Evolutionary conservation across 106 monocot genomes (phyloP), one percentile per base, ranked within the genome.

Genomic region (Hemerocallis citrina): DNA sequence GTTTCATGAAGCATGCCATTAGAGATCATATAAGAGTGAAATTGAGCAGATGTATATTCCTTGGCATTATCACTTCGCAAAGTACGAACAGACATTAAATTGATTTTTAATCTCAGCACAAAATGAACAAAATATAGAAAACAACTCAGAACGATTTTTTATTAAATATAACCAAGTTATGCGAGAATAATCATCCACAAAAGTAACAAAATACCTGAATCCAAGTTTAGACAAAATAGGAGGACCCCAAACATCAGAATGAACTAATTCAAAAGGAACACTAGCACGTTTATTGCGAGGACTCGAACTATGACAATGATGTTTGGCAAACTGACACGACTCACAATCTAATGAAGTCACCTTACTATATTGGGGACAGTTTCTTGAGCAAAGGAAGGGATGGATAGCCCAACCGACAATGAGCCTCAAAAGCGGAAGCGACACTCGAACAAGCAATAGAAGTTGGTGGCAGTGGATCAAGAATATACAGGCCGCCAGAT

Each of bases 351-450:
- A 7, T 4, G 7, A 6, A 23, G 52, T 24, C 3, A 52, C 3
- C 3, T 4, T 20, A 20, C 12, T 3, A 52, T 24, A 52, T 25
- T 52, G 52, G 10, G 9, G 52, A 52, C 5, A 52, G 0, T 22
- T 27, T 25, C 28, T 21, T 43, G 43, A 58, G 31, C 11, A 36
- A 35, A 36, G 33, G 21, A 9, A 58, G 35, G 9, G 36, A 58
- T 5, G 58, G 58, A 58, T 58, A 0, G 20, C 58, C 58, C 35
- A 58, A 36, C 35, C 19, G 36, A 58, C 58, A 58, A 9, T 58
- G 58, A 19, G 35, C 58, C 31, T 58, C 17, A 37, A 36, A 34
- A 35, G 17, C 3, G 19, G 58, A 19, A 32, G 21, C 8, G 6
- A 21, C 10, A 6, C 52, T 25, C 11, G 23, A 52, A 10, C 20